Base-by-base conservation (phyloP, 805 yeast species). In the Monosporozyma siamensis region DNA sequence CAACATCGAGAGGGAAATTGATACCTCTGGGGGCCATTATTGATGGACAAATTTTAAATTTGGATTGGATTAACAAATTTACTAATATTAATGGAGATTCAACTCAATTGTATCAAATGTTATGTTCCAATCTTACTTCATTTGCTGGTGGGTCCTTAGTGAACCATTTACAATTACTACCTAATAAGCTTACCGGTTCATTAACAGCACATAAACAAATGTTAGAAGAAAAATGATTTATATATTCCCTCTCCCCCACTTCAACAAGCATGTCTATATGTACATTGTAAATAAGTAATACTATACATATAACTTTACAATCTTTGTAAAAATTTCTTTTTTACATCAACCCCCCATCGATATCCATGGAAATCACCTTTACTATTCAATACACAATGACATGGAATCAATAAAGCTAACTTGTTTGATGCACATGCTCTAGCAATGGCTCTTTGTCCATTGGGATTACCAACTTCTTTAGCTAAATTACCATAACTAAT, bases 21-120 rank as follows among this genome's bases (percentile, higher is more conserved):
- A 76, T 89, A 45, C 65, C 92, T 34, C 72, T 90, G 47, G 98
- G 97, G 32, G 97, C 95, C 24, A 77, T 78, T 53, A 70, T 90
- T 26, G 95, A 87, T 48, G 14, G 38, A 18, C 69, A 71, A 9
- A 67, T 78, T 12, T 70, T 71, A 52, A 75, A 77, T 51, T 49
- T 74, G 22, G 65, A 64, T 1, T 70, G 78, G 43, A 64, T 89
- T 39, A 68, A 74, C 34, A 53, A 69, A 48, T 83, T 85, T 69
- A 83, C 17, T 32, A 14, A 32, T 7, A 32, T 32, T 18, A 32
- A 32, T 32, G 35, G 23, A 3, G 35, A 32, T 18, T 22, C 17
- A 6, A 11, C 6, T 3, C 35, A 32, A 32, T 15, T 32, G n/a
- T 32, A 32, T 32, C 21, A 17, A 18, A 17, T 18, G 23, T 18